Percentiles rank a stretch among this genome's conserved stretches.
phyloP scores from a whole-genome alignment of 1,139 yeast genomes.

The Saccharomyces hybrid region DNA sequence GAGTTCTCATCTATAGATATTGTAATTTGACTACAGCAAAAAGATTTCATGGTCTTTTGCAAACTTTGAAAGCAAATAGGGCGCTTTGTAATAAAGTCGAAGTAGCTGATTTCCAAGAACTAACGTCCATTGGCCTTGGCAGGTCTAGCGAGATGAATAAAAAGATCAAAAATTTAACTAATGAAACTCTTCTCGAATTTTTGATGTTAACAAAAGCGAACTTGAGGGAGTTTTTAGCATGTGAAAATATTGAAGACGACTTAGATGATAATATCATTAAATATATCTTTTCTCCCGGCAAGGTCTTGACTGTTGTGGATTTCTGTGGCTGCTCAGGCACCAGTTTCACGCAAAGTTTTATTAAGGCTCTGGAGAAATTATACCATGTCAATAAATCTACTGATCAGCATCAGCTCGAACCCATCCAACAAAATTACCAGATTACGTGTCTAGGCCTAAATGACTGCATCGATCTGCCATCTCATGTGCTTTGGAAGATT shows the following conservation, averaged over 20 bases:
- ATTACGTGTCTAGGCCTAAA: slow-evolving; percentile 63
- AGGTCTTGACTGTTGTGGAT: slow-evolving; percentile 61
- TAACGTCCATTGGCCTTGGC: slow-evolving; percentile 85
- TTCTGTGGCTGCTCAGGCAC: slow-evolving; percentile 82
- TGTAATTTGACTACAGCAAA: slow-evolving; percentile 66
- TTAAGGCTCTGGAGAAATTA: slow-evolving; percentile 18
- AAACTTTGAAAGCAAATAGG: slow-evolving; percentile 43
- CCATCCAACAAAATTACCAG: slow-evolving; percentile 29
- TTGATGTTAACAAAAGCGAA: slow-evolving; percentile 56
- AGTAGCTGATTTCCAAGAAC: slow-evolving; percentile 78
- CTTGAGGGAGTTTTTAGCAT: slow-evolving; percentile 68
- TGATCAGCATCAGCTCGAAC: slow-evolving; percentile 6
- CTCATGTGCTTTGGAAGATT: slow-evolving; percentile 46
- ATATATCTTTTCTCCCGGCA: slow-evolving; percentile 51
- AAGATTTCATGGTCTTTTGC: slow-evolving; percentile 64
- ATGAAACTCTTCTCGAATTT: slow-evolving; percentile 58
- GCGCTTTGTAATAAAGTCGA: slow-evolving; percentile 60
- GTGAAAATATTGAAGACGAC: slow-evolving; percentile 83
- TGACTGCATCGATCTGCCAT: slow-evolving; percentile 74
- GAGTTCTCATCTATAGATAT: slow-evolving; percentile 32
- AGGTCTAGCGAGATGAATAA: slow-evolving; percentile 83
- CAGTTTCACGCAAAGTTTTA: slow-evolving; percentile 56
- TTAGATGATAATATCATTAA: slow-evolving; percentile 55
- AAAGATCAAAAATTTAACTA: slow-evolving; percentile 86
- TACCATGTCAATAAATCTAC: slow-evolving; percentile 12